A percentile compares a stretch with the other conserved stretches of the same genome.
Evolutionary conservation across 2,329 filamentous ascomycete species (phyloP).

Genomic region (Phaeoacremonium minimum): DNA sequence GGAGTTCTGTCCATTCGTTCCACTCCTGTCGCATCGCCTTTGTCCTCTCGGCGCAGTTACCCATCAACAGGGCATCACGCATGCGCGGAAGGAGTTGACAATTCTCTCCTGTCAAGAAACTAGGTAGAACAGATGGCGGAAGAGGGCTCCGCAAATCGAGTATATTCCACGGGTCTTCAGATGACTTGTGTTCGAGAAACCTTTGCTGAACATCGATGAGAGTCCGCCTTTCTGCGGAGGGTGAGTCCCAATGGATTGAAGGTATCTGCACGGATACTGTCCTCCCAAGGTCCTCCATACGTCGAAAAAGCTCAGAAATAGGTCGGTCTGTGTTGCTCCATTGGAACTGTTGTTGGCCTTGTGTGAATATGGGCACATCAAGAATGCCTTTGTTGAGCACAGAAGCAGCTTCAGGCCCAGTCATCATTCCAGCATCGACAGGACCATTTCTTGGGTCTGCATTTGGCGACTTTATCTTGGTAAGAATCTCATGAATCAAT

Average conservation of each 20-base stretch:
- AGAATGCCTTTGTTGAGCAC: slow-evolving; percentile 5
- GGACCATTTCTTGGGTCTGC: slow-evolving; percentile 7
- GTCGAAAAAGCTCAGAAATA: slow-evolving; percentile 18
- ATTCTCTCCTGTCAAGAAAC: slow-evolving; percentile 19
- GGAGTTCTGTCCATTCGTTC: slow-evolving; percentile 25
- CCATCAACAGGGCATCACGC: slow-evolving; percentile 30
- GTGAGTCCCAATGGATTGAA: slow-evolving; percentile 14
- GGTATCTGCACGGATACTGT: slow-evolving; percentile 20
- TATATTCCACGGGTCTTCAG: slow-evolving; percentile 20
- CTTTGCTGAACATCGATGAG: slow-evolving; percentile 15
- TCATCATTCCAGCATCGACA: slow-evolving; percentile 7
- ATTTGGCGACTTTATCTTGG: slow-evolving; percentile 8
- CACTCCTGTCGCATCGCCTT: slow-evolving; percentile 19
- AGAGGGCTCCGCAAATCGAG: slow-evolving; percentile 20
- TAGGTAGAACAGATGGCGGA: slow-evolving; percentile 16
- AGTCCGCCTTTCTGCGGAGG: slow-evolving; percentile 16
- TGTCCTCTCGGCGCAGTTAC: slow-evolving; percentile 19
- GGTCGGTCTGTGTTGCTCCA: slow-evolving; percentile 16
- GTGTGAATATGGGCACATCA: slow-evolving; percentile 15
- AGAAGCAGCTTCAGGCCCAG: slow-evolving; percentile 6
- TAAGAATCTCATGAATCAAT: slow-evolving; percentile 9
- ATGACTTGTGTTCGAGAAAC: slow-evolving; percentile 9
- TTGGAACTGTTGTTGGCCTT: slow-evolving; percentile 17
- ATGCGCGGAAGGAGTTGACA: slow-evolving; percentile 21
- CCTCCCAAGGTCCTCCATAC: slow-evolving; percentile 20